A percentile compares a stretch with the other conserved stretches of the same genome.
Conservation (phyloP, 306 rosid species). For the Cucurbita moschata region DNA sequence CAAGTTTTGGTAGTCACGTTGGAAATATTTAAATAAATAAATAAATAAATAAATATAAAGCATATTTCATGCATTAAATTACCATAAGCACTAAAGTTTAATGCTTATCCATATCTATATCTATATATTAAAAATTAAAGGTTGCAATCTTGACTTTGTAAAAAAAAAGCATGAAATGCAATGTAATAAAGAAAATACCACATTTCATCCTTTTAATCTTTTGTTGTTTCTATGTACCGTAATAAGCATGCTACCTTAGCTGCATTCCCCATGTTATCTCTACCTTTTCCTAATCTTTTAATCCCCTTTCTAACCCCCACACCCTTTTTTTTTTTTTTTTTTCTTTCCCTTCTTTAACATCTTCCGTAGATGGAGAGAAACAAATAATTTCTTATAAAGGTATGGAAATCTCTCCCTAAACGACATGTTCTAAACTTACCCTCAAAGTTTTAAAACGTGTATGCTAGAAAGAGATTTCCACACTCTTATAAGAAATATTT, state of each 20-base stretch:
- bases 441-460: no score
- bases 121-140: not conserved
- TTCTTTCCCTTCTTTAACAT: not conserved
- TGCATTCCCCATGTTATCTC: conserved; percentile 1
- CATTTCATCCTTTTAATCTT: not conserved
- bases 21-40: no score
- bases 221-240: not conserved
- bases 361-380: no score
- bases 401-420: no score
- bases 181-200: not conserved
- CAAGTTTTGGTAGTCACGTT: not conserved
- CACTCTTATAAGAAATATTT: no score
- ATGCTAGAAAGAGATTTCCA: no score
- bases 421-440: no score
- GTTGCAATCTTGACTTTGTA: not conserved
- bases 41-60: not conserved
- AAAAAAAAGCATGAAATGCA: not conserved
- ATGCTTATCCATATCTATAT: not conserved
- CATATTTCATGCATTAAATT: not conserved
- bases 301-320: not conserved
- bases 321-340: not conserved
- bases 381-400: no score
- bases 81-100: not conserved
- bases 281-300: not conserved
- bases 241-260: not conserved